Evolutionary conservation across 176 grass and related monocot species (phyloP), one percentile per base, ranked within the genome.

Genomic region (Hordeum vulgare): DNA sequence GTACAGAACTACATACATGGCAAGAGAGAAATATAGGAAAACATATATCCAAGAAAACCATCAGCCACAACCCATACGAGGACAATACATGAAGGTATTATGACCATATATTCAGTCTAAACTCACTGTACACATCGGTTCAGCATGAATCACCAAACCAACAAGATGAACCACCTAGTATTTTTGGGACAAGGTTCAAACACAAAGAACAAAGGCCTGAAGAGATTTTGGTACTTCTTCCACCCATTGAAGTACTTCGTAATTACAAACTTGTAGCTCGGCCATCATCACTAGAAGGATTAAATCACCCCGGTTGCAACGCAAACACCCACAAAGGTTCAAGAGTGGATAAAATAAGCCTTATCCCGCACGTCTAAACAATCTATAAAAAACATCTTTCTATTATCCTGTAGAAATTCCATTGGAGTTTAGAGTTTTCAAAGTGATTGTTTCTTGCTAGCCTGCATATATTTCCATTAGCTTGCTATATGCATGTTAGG

Each of bases 201-300:
- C 59, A 18, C 72, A 85, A 62, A 97, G 53, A 89, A 91, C 23
- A 70, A 82, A 4, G 90, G 94, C 78, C 87, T 97, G 31, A 91
- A 79, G 76, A 93, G 83, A 66, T 92, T 91, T 14, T 28, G 39
- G 35, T 97, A 89, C 71, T 94, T 97, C 61, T 89, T 97, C 95
- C 90, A 93, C 34, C 95, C 88, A 1, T 63, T 15, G 54, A 94
- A 97, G 84, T 94, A 94, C 70, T 81, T 97, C 37, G 86, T 86
- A 62, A 94, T 89, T 26, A 85, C 81, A 51, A 78, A 9, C n/a
- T 61, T 61, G n/a, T 61, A 61, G 58, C 58, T 60, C 6, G 6
- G 61, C 13, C 60, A 62, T 25, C 25, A 62, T 27, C 11, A 25
- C 61, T 31, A 13, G 40, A 42, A 42, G 60, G 24, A 62, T 62